Conservation (phyloP, 1,284 basidiomycete genomes). For the Anthracocystis panici-leucophaei region DNA sequence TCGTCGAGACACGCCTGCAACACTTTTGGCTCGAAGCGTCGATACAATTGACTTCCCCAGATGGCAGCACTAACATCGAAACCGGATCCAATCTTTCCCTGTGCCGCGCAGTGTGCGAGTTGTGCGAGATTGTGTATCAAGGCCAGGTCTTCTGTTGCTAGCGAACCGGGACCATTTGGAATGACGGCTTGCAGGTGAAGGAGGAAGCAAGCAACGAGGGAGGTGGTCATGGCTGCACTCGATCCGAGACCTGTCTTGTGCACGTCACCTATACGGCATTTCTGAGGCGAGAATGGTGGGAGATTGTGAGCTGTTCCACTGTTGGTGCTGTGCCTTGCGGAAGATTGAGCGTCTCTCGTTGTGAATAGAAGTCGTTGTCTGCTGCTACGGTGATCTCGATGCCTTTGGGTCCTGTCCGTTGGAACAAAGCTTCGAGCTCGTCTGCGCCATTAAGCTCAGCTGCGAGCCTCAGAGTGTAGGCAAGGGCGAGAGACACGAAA, state of each 20-base stretch:
- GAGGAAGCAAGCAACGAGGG: constrained; percentile 86
- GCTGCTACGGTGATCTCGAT: constrained; percentile 85
- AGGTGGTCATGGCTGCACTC: constrained; percentile 95
- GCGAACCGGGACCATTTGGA: constrained; percentile 16
- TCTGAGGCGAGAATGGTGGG: constrained; percentile 76
- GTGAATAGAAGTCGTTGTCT: constrained; percentile 98
- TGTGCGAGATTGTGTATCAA: constrained; percentile 91
- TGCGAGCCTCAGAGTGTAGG: constrained; percentile 78
- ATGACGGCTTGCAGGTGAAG: constrained; percentile 78
- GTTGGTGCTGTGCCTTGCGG: constrained; percentile 53
- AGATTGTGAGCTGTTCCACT: constrained; percentile 72
- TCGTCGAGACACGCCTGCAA: constrained; percentile 54
- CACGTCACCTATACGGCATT: constrained; percentile 76
- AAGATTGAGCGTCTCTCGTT: constrained; percentile 75
- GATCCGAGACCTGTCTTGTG: constrained; percentile 99
- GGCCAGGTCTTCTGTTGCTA: constrained; percentile 53
- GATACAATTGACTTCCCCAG: constrained; percentile 94
- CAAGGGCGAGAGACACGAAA: constrained; percentile 88
- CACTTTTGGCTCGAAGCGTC: constrained; percentile 80
- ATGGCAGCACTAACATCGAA: constrained; percentile 96
- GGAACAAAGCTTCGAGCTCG: constrained; percentile 18
- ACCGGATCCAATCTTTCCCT: constrained; percentile 97
- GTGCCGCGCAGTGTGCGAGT: constrained; percentile 93
- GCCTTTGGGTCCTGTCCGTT: constrained; percentile 67
- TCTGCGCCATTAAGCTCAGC: constrained; percentile 70